Conservation (phyloP, 129 eudicot genomes). For the Chrysanthemum lavandulifolium region DNA sequence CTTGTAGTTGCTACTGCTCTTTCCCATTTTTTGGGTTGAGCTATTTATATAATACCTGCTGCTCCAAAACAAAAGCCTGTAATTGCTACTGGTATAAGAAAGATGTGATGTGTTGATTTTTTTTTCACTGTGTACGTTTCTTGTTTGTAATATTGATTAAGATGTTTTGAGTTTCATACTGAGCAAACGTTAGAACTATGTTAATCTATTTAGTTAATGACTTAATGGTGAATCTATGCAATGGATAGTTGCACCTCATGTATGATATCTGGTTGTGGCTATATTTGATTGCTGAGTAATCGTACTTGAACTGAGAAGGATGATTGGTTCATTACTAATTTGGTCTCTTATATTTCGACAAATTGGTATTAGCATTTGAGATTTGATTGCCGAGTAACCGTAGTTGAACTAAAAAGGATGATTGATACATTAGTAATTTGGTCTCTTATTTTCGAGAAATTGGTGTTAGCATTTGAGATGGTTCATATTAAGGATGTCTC, state of each 20-base stretch:
- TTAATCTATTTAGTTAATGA: not conserved
- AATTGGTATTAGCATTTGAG: conserved; percentile 4
- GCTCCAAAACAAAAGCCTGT: not conserved
- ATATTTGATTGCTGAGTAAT: conserved; percentile 11
- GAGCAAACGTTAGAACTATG: not conserved
- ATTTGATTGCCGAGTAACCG: not conserved
- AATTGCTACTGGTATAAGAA: conserved; percentile 5
- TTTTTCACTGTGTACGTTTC: not conserved
- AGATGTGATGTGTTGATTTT: conserved; percentile 3
- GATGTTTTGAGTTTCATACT: not conserved
- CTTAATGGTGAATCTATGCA: not conserved
- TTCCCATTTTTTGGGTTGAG: too few relatives aligned
- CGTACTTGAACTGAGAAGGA: not conserved
- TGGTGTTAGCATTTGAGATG: not conserved
- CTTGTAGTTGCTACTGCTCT: not conserved
- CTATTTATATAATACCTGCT: too few relatives aligned
- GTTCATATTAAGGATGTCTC: not conserved
- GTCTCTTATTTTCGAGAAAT: not conserved
- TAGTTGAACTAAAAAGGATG: not conserved
- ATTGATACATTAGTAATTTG: not conserved
- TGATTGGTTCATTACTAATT: not conserved
- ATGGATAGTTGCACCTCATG: not conserved
- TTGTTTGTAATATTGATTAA: conserved; percentile 6
- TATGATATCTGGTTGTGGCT: conserved; percentile 3
- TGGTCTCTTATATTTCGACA: too few relatives aligned